A percentile compares a stretch with the other conserved stretches of the same genome.
phyloP scores from a whole-genome alignment of 1,284 basidiomycete genomes.

The Exobasidium cylindrosporum region DNA sequence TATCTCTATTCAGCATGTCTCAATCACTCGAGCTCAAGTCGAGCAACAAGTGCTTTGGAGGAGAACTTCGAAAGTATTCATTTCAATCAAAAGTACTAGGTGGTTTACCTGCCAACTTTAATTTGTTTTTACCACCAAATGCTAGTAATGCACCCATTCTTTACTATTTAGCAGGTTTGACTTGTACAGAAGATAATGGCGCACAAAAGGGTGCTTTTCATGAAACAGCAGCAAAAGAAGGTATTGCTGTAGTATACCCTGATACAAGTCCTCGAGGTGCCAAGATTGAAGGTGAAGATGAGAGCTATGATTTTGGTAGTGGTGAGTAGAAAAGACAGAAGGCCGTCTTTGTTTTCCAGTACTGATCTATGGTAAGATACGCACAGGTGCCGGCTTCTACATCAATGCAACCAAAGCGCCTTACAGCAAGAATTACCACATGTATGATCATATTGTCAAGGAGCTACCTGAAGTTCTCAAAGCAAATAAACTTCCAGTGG shows the following conservation, averaged over 20 bases:
- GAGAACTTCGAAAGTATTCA: constrained; percentile 45
- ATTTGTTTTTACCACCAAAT: constrained; percentile 78
- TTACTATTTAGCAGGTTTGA: constrained; percentile 86
- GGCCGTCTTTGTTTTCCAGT: constrained; percentile 3
- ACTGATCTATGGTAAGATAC: too few relatives aligned
- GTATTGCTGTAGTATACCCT: constrained; percentile 88
- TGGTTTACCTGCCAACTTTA: constrained; percentile 76
- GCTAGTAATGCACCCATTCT: constrained; percentile 71
- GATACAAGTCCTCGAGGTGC: constrained; percentile 94
- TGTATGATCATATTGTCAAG: constrained; percentile 43
- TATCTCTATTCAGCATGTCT: constrained; percentile 3
- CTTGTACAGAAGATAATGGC: constrained; percentile 93
- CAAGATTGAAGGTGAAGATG: constrained; percentile 76
- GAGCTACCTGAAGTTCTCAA: constrained; percentile 39
- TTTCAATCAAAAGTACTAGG: constrained; percentile 68
- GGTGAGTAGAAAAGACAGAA: constrained; percentile 26
- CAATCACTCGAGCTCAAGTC: constrained; percentile 9
- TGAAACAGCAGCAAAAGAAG: constrained; percentile 34
- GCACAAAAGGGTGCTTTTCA: constrained; percentile 52
- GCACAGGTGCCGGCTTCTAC: constrained; percentile 53
- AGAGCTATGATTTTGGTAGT: constrained; percentile 66
- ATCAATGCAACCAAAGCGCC: constrained; percentile 49
- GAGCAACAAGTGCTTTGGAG: constrained; percentile 19
- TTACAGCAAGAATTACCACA: constrained; percentile 44
- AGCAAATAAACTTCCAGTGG: constrained; percentile 30